A percentile compares a stretch with the other conserved stretches of the same genome.
These are phyloP conservation scores for Talaromyces sp. DNA, from an alignment of 2,329 filamentous ascomycete genomes.

Conservation along the genomic window DNA sequence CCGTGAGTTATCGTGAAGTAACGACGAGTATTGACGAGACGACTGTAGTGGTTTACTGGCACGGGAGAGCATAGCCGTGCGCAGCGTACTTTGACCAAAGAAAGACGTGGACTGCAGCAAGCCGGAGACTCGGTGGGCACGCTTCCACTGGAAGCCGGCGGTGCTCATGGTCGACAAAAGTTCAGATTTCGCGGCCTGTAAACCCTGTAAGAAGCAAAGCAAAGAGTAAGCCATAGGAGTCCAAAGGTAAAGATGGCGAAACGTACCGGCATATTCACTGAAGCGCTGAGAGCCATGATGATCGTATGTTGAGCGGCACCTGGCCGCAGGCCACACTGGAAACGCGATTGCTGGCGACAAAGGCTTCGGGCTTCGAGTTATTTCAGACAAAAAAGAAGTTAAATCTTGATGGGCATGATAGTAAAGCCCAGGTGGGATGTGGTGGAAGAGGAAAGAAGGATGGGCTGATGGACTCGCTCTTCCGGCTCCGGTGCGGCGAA, in stretches of 20 bases:
- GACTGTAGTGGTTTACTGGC: slow-evolving; percentile 15
- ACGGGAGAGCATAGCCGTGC: slow-evolving; percentile 14
- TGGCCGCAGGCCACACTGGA: slow-evolving; percentile 25
- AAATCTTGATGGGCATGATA: slow-evolving; percentile 15
- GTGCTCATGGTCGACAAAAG: slow-evolving; percentile 41
- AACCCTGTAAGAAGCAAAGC: slow-evolving; percentile 34
- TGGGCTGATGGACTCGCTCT: slow-evolving; percentile 9
- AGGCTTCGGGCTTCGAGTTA: not conserved
- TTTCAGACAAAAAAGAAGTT: slow-evolving; percentile 12
- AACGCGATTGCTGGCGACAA: not conserved
- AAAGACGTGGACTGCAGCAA: slow-evolving; percentile 15
- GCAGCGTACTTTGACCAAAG: slow-evolving; percentile 12
- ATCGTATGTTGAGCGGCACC: slow-evolving; percentile 33
- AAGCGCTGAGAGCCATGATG: slow-evolving; percentile 51
- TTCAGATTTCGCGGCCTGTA: slow-evolving; percentile 39
- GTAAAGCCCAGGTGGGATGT: slow-evolving; percentile 1
- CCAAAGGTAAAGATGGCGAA: not conserved
- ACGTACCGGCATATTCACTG: slow-evolving; percentile 45
- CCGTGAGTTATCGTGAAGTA: slow-evolving; percentile 24
- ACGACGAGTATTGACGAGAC: slow-evolving; percentile 30
- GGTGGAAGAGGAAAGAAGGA: slow-evolving; percentile 13
- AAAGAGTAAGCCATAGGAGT: not conserved
- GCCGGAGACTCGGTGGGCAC: slow-evolving; percentile 18
- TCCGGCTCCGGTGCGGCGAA: slow-evolving; percentile 26
- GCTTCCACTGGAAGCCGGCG: slow-evolving; percentile 33